Evolutionary conservation across 2,329 filamentous ascomycete genomes (phyloP), one percentile per base, ranked within the genome.

Genomic region (Colletotrichum tropicicola): DNA sequence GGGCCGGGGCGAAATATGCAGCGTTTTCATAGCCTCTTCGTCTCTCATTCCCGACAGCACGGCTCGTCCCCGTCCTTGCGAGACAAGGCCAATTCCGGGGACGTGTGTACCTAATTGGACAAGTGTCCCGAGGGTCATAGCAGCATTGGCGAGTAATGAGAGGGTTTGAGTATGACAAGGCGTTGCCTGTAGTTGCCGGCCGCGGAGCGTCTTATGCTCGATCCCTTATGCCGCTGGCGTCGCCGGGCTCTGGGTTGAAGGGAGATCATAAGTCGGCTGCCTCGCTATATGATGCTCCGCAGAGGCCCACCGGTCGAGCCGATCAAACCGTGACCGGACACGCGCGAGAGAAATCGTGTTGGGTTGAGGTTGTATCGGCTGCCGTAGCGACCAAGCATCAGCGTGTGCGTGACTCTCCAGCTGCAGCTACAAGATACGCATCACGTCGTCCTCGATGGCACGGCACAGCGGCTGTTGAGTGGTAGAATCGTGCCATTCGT

Each of bases 221-320:
- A 41, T 37, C 41, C 25, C 17, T 63, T 37, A 30, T 51, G 37
- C 53, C 19, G 45, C 23, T 47, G 49, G 57, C 27, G 37, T 43
- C 47, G 56, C 30, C 25, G 28, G 19, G 57, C 27, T 13, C 45
- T 35, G 59, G 30, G 59, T 43, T 60, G 49, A 65, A 21, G 55
- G 65, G 51, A 48, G 61, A 67, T 61, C 65, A 67, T 67, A 67
- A 60, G 45, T 53, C 60, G 60, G 53, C 39, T 65, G 32, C 39
- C 30, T 61, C 61, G 55, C 39, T 60, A 65, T 59, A 67, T 65
- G 56, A 60, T 55, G 54, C 61, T 67, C 56, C 61, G 43, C 37
- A 21, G 17, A 19, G 56, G 9, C 52, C 55, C 61, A 59, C 45
- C 9, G n/a, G 23, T 13, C 30, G 13, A 58, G 65, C 28, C 48